Conservation (phyloP, 2,329 filamentous ascomycete species). For the Xylariaceae sp. region DNA sequence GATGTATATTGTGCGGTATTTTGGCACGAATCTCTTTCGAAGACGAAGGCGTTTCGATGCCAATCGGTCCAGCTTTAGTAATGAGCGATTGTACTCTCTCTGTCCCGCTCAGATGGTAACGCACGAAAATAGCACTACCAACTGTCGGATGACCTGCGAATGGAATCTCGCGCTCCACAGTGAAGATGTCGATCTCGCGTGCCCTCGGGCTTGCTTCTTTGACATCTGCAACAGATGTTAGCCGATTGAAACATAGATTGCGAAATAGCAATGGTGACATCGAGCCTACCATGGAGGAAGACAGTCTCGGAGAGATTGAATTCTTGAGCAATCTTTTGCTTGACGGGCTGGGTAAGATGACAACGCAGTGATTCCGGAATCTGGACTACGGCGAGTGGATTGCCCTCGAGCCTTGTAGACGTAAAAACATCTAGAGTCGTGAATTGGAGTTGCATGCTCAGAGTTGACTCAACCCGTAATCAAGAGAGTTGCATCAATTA, state of each 20-base stretch:
- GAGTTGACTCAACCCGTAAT: neutral
- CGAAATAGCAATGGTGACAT: neutral
- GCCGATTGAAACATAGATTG: constrained; percentile 32
- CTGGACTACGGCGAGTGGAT: constrained; percentile 59
- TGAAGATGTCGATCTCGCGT: constrained; percentile 59
- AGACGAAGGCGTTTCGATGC: neutral
- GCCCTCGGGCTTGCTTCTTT: constrained; percentile 31
- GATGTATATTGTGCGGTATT: constrained; percentile 66
- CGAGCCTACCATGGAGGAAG: constrained; percentile 51
- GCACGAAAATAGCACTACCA: constrained; percentile 52
- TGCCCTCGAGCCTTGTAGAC: constrained; percentile 49
- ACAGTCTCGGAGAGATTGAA: constrained; percentile 65
- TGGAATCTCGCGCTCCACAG: constrained; percentile 50
- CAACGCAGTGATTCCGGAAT: constrained; percentile 41
- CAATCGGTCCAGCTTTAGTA: constrained; percentile 50
- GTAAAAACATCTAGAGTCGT: constrained; percentile 60
- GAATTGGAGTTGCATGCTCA: constrained; percentile 39
- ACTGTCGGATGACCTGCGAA: constrained; percentile 64
- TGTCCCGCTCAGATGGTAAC: constrained; percentile 36
- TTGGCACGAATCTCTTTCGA: constrained; percentile 47
- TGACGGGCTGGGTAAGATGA: constrained; percentile 48
- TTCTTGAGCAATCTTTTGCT: constrained; percentile 58
- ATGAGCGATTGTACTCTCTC: constrained; percentile 41
- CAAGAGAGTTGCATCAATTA: too few species aligned
- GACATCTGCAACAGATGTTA: constrained; percentile 22